Evolutionary conservation across 257 asterid species (phyloP), one percentile per base, ranked within the genome.

Genomic region (Nyctanthes arbortristis): DNA sequence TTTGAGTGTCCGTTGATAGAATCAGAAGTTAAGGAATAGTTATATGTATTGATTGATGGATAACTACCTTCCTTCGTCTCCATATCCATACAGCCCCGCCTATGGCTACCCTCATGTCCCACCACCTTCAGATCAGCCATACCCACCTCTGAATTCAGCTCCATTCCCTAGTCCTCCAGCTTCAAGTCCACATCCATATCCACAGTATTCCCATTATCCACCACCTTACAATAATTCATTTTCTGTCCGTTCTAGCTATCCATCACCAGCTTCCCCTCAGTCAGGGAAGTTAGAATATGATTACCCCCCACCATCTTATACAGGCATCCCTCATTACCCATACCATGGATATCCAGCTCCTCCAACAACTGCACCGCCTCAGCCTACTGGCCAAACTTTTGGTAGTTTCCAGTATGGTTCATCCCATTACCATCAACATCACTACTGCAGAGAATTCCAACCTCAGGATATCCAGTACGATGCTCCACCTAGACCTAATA

Each of bases 191-290:
- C 79, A 84, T 33, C 81, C 78, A 24, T 82, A 84, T 63, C 87
- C 89, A 0, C 90, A 67, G n/a, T 81, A 83, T 63, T 63, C 92
- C 34, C 85, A 87, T 54, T 83, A 85, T 52, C 90, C 85, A 39
- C 72, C 81, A 37, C 85, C 88, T 24, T 91, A 79, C 63, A 70
- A 73, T 71, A 35, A 57, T 71, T 71, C 83, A 2, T 82, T 72
- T 62, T 63, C 93, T 30, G 77, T 69, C n/a, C 88, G 75, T 65
- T 27, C 49, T 35, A 76, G 70, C 55, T 84, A 85, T 64, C 82
- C n/a, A n/a, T n/a, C 84, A 9, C 29, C 77, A 9, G 60, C 82
- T 28, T 82, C 89, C 29, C 76, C 81, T 40, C 73, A 71, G 4
- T 71, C 61, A 13, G 72, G 71, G 2, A 61, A 75, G 27, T 69